Conservation (phyloP, 768 basidiomycete genomes). For the Tricholoma bakamatsutake region DNA sequence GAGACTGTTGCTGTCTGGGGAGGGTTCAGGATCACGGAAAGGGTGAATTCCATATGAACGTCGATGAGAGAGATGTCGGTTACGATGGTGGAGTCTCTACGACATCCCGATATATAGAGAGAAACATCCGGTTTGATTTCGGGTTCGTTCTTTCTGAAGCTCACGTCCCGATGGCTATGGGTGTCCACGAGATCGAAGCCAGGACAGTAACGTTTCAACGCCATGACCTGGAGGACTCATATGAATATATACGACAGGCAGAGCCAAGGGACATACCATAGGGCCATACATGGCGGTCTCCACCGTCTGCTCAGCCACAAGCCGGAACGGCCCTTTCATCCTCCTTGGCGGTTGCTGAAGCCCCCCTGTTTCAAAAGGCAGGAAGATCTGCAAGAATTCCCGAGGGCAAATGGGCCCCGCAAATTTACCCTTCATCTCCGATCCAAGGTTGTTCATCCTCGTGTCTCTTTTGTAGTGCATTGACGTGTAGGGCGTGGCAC, state of each 20-base stretch:
- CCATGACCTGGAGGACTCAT: not conserved
- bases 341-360: not conserved
- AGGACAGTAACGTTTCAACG: not conserved
- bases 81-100: not conserved
- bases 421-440: not conserved
- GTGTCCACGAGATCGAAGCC: not conserved
- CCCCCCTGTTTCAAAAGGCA: not conserved
- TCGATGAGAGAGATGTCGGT: conserved; percentile 1
- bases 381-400: not conserved
- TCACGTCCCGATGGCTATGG: not conserved
- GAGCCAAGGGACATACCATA: not conserved
- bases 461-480: too few species aligned
- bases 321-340: not conserved
- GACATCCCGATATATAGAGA: not conserved
- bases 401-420: not conserved
- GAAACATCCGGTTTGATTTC: not conserved
- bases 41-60: conserved; percentile 6
- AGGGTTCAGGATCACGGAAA: not conserved
- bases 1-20: not conserved
- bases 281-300: not conserved
- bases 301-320: not conserved
- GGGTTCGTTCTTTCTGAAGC: not conserved
- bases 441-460: not conserved
- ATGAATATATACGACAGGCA: not conserved
- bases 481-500: too few species aligned